Conservation (phyloP, 768 basidiomycete species). For the Pleurotus sapidus region DNA sequence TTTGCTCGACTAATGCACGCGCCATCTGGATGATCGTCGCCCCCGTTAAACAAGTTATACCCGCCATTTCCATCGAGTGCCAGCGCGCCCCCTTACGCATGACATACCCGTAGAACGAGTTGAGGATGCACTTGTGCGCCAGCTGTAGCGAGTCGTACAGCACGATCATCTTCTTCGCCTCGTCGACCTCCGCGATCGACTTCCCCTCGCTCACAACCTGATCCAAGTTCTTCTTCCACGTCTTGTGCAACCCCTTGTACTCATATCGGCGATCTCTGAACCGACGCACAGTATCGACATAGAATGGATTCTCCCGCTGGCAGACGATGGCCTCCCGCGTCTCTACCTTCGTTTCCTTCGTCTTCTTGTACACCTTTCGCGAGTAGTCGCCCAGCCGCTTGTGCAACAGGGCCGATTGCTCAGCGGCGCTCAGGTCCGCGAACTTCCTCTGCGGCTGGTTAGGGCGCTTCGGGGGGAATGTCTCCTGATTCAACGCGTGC, state of each 20-base stretch:
- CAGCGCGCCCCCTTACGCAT: conserved; percentile 99
- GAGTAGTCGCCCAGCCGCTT: conserved; percentile 99
- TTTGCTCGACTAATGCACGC: conserved; percentile 93
- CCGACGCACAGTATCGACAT: conserved; percentile 95
- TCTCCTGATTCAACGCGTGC: conserved; percentile 93
- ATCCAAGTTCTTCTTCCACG: conserved; percentile 99
- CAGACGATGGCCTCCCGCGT: conserved; percentile 94
- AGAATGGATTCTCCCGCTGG: conserved; percentile 97
- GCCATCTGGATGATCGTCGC: conserved; percentile 99
- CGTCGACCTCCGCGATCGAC: conserved; percentile 84
- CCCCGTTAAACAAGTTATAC: conserved; percentile 96
- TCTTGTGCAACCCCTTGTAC: conserved; percentile 97
- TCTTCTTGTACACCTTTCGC: conserved; percentile 97
- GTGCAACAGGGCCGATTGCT: conserved; percentile 90
- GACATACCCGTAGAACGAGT: conserved; percentile 99
- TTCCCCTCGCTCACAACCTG: conserved; percentile 61
- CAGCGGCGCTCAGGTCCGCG: conserved; percentile 73
- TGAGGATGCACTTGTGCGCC: conserved; percentile 99
- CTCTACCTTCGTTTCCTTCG: conserved; percentile 95
- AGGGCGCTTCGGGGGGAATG: conserved; percentile 79
- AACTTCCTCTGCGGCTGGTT: conserved; percentile 78
- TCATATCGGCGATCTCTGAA: conserved; percentile 98
- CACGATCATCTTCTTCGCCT: conserved; percentile 99
- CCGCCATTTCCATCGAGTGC: conserved; percentile 99
- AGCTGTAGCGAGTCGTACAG: conserved; percentile 97